A percentile compares a stretch with the other conserved stretches of the same genome.
Conservation (phyloP, 768 basidiomycete genomes). For the Nevesoporus exiguus region DNA sequence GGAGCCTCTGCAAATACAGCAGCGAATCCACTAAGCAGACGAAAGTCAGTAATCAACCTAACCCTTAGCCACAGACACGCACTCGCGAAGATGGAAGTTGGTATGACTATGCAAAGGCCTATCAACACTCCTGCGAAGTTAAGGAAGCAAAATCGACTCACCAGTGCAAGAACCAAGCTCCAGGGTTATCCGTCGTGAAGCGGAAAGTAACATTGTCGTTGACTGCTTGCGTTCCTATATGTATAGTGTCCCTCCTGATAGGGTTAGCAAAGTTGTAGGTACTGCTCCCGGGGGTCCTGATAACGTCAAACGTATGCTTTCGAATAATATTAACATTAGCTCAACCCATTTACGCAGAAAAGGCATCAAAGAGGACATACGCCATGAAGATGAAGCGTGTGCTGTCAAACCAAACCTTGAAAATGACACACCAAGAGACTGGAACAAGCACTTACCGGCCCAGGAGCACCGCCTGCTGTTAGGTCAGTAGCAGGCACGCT, state of each 20-base stretch:
- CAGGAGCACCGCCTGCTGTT: conserved; percentile 2
- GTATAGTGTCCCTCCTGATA: conserved; percentile 41
- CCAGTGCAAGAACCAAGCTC: conserved; percentile 25
- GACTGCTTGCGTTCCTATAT: conserved; percentile 24
- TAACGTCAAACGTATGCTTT: conserved; percentile 38
- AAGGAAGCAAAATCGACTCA: conserved; percentile 1
- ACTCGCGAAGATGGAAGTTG: conserved; percentile 22
- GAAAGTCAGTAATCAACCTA: background rate
- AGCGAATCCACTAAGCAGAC: conserved; percentile 15
- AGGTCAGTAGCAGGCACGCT: conserved; percentile 29
- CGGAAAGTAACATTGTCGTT: conserved; percentile 47
- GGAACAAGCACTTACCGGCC: conserved; percentile 13
- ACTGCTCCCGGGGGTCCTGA: conserved; percentile 34
- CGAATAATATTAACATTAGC: background rate
- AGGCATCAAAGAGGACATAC: conserved; percentile 25
- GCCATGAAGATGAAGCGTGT: conserved; percentile 43
- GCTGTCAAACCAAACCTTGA: conserved; percentile 22
- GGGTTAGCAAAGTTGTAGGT: conserved; percentile 49
- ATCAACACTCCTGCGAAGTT: background rate
- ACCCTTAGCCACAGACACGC: background rate
- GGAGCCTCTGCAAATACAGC: conserved; percentile 18
- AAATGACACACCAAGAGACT: background rate
- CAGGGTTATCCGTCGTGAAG: conserved; percentile 59
- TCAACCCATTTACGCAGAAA: too few species aligned
- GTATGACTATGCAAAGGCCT: conserved; percentile 14